Percentiles rank a stretch among this genome's conserved stretches.
These are phyloP conservation scores for Macrolepiota dolichaula DNA, from an alignment of 768 basidiomycete species.

Conservation along the genomic window DNA sequence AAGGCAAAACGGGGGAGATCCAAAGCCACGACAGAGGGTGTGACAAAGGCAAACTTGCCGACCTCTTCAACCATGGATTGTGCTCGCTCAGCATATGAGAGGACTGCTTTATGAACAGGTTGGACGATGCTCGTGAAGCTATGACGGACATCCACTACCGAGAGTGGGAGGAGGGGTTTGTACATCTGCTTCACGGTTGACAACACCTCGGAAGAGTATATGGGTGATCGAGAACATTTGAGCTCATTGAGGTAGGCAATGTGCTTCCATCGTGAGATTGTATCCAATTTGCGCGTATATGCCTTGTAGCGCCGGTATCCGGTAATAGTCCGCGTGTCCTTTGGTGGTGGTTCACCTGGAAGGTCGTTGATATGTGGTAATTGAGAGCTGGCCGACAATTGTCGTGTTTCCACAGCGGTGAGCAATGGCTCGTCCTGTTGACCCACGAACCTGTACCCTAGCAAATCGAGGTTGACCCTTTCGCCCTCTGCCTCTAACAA, in stretches of 20 bases:
- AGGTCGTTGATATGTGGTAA: constrained; percentile 52
- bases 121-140: constrained; percentile 41
- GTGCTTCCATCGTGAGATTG: constrained; percentile 62
- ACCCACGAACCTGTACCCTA: constrained; percentile 63
- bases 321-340: constrained; percentile 70
- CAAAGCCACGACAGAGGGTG: constrained; percentile 71
- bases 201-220: constrained; percentile 48
- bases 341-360: constrained; percentile 63
- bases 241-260: constrained; percentile 70
- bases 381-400: constrained; percentile 55
- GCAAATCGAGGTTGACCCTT: constrained; percentile 52
- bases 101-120: constrained; percentile 46
- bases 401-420: constrained; percentile 48
- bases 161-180: constrained; percentile 49
- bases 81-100: constrained; percentile 61
- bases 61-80: constrained; percentile 50
- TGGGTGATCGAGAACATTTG: constrained; percentile 53
- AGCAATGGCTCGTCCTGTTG: constrained; percentile 51
- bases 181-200: constrained; percentile 32
- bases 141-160: constrained; percentile 33
- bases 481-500: constrained; percentile 57
- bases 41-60: constrained; percentile 75
- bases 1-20: constrained; percentile 70
- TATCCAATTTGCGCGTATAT: constrained; percentile 46
- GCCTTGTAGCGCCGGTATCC: constrained; percentile 61